Evolutionary conservation across 129 eudicot species (phyloP), one percentile per base, ranked within the genome.

Genomic region (Solidago caesia): DNA sequence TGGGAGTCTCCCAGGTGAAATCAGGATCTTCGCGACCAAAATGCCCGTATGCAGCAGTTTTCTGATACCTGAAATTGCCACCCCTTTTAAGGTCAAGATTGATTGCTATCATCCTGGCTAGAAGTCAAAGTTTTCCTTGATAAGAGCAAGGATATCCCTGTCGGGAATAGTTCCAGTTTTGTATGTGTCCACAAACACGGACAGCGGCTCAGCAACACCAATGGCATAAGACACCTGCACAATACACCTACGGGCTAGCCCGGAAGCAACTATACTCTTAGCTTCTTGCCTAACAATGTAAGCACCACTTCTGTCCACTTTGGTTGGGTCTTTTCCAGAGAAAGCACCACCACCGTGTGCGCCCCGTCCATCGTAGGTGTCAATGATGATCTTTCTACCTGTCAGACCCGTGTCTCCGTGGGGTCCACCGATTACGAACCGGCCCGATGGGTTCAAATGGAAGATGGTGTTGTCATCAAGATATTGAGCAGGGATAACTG

Each of bases 1-100:
- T 89, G 15, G 82, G 80, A 71, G 91, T 89, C 91, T 89, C 91
- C 91, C 96, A 89, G 43, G 96, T 86, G 87, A 89, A 89, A 78
- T 89, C 91, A 0, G 91, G 84, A 64, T 86, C 91, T 55, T 89
- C 91, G 8, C 96, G 86, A 13, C 96, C 96, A 63, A 89, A 89
- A 82, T 89, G 96, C 16, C 96, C 96, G 14, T 88, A 88, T 72
- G 92, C 92, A 66, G 92, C 89, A 2, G 90, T 88, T 78, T 88
- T 88, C 84, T 86, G 96, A 79, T 86, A 89, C 96, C 96, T 84
- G 53, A 60, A 86, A 64, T 89, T 86, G 26, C 91, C 91, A 58
- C 96, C 96, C 62, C 96, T 86, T 79, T 44, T 81, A 65, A 89
- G 76, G 71, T 89, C 96, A 47, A 89, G 91, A 66, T 89, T 77